Evolutionary conservation across 495 filamentous ascomycete genomes (phyloP).

Genomic region (Amniculicola lignicola): DNA sequence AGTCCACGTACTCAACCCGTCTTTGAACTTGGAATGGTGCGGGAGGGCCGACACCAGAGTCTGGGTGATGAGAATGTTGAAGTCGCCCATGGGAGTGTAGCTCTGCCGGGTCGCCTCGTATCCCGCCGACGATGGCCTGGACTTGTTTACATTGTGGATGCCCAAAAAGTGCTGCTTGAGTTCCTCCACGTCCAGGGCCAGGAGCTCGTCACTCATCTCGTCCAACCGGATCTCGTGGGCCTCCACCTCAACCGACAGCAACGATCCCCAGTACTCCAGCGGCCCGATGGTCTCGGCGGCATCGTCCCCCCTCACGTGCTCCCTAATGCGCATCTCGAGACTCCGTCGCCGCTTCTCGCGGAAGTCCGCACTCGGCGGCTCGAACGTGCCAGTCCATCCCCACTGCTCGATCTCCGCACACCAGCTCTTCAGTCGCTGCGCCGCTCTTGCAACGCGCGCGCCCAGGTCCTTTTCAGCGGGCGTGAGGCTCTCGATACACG

Average conservation of each 20-base stretch:
- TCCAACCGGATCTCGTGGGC: conserved; percentile 72
- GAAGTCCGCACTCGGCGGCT: conserved; percentile 38
- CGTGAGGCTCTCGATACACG: conserved; percentile 37
- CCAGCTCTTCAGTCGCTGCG: conserved; percentile 73
- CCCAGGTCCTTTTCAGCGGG: conserved; percentile 48
- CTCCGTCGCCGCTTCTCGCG: conserved; percentile 40
- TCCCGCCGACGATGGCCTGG: conserved; percentile 51
- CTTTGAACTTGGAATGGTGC: conserved; percentile 67
- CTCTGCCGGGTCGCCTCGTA: conserved; percentile 52
- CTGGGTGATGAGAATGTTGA: conserved; percentile 84
- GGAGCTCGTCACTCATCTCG: conserved; percentile 72
- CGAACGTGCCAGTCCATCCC: conserved; percentile 62
- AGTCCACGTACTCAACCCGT: conserved; percentile 69
- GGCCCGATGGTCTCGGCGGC: conserved; percentile 5
- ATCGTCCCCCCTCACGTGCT: conserved; percentile 16
- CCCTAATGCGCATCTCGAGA: conserved; percentile 21
- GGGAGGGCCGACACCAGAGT: conserved; percentile 84
- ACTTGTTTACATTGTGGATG: conserved; percentile 62
- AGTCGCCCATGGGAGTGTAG: conserved; percentile 67
- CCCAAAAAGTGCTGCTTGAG: conserved; percentile 84
- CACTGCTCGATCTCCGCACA: conserved; percentile 70
- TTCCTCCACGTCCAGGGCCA: conserved; percentile 79
- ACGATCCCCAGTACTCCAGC: conserved; percentile 62
- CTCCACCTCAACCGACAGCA: conserved; percentile 58
- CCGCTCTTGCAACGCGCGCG: conserved; percentile 68